Conservation (phyloP, 208 protist genomes). For the Trypanosoma avium region DNA sequence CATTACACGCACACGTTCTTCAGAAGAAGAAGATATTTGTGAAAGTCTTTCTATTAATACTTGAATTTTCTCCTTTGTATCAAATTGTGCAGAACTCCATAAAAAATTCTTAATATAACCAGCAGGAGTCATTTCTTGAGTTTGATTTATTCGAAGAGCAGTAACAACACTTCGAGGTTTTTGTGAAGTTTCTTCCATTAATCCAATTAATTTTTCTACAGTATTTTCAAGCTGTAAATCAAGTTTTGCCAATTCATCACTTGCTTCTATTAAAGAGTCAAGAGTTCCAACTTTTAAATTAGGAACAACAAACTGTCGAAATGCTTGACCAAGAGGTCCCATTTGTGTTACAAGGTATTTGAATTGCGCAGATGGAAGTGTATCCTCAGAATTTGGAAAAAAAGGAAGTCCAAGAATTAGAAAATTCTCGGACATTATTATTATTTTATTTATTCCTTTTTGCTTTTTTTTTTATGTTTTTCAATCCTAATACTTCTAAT, state of each 20-base stretch:
- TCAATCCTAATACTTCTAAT: too few relatives aligned
- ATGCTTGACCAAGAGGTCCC: constrained; percentile 57
- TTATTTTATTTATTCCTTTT: neutral
- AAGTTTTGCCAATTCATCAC: constrained; percentile 85
- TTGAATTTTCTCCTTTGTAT: constrained; percentile 77
- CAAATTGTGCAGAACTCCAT: constrained; percentile 84
- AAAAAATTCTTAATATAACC: constrained; percentile 86
- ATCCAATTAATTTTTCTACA: constrained; percentile 72
- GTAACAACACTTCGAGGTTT: constrained; percentile 76
- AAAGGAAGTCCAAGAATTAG: constrained; percentile 79
- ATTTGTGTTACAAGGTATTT: constrained; percentile 67
- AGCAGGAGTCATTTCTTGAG: constrained; percentile 83
- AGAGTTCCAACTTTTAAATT: constrained; percentile 83
- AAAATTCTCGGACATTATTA: constrained; percentile 80
- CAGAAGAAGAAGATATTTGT: constrained; percentile 59
- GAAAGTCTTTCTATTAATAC: constrained; percentile 73
- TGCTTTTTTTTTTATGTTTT: too few relatives aligned
- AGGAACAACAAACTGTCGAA: constrained; percentile 83
- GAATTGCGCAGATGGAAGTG: constrained; percentile 69
- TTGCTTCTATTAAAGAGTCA: constrained; percentile 89
- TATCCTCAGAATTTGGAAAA: constrained; percentile 59
- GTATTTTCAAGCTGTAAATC: constrained; percentile 73
- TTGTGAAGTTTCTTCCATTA: constrained; percentile 82
- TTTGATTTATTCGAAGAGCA: constrained; percentile 82
- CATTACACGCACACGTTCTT: constrained; percentile 80